Conservation (phyloP, 352 stramenopile genomes). For the Blastocystis sp. region DNA sequence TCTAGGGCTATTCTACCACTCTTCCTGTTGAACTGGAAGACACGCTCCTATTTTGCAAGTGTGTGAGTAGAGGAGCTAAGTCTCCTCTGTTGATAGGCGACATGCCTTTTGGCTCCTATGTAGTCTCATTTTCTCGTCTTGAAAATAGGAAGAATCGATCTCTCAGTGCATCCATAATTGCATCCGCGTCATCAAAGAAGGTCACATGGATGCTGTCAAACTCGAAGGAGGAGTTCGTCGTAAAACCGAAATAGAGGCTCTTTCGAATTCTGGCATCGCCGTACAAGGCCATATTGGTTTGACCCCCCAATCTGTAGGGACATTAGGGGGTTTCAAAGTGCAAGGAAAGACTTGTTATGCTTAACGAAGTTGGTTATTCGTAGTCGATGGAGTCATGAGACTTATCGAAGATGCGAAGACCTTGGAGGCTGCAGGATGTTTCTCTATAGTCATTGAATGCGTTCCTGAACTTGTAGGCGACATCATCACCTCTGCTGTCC, state of each 20-base stretch:
- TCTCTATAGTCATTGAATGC: conserved; percentile 81
- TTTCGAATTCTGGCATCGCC: conserved; percentile 77
- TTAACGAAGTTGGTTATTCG: neutral
- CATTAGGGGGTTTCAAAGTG: conserved; percentile 63
- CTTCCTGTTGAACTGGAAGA: conserved; percentile 90
- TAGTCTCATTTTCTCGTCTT: conserved; percentile 67
- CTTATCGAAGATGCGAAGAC: conserved; percentile 91
- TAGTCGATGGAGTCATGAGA: conserved; percentile 67
- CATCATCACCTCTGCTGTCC: conserved; percentile 84
- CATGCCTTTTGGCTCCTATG: conserved; percentile 96
- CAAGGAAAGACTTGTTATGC: conserved; percentile 28
- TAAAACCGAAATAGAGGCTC: conserved; percentile 63
- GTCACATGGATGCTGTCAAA: conserved; percentile 91
- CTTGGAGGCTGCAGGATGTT: conserved; percentile 85
- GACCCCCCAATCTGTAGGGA: conserved; percentile 84
- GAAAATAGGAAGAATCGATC: conserved; percentile 66
- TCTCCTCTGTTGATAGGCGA: conserved; percentile 88
- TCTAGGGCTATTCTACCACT: conserved; percentile 66
- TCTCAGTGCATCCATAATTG: conserved; percentile 86
- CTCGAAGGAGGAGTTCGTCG: conserved; percentile 87
- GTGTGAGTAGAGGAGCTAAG: conserved; percentile 74
- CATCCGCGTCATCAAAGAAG: conserved; percentile 89
- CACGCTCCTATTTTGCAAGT: conserved; percentile 93
- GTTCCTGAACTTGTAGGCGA: conserved; percentile 80
- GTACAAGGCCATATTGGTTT: conserved; percentile 95